Evolutionary conservation across 257 asterid genomes (phyloP).

Genomic region (Schizonepeta tenuifolia): DNA sequence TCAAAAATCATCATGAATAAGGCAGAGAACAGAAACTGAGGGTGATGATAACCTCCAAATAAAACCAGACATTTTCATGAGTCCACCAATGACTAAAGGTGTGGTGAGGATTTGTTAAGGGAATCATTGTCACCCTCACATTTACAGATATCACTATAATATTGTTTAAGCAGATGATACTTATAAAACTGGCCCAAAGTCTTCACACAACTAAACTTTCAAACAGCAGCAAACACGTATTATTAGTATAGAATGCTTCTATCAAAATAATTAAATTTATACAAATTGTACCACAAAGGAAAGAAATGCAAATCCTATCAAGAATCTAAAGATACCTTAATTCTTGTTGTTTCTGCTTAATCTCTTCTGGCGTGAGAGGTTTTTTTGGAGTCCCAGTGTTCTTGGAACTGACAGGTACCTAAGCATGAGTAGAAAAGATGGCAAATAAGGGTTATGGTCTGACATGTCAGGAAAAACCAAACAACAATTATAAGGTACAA

Average conservation of each 20-base stretch:
- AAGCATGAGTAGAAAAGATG: slow-evolving; percentile 27
- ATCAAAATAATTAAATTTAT: slow-evolving; percentile 5
- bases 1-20: neutral
- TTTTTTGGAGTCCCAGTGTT: slow-evolving; percentile 65
- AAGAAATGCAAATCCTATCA: slow-evolving; percentile 14
- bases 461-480: slow-evolving; percentile 18
- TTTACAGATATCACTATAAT: neutral
- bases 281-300: neutral
- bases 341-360: slow-evolving; percentile 71
- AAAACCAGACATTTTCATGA: neutral
- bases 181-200: neutral
- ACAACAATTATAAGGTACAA: neutral
- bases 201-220: neutral
- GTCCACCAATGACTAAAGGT: neutral
- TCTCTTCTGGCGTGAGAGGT: slow-evolving; percentile 85
- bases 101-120: slow-evolving; percentile 3
- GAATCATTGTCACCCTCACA: neutral
- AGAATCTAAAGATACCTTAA: slow-evolving; percentile 52
- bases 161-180: slow-evolving; percentile 25
- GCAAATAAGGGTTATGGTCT: slow-evolving; percentile 3
- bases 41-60: neutral
- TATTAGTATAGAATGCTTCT: slow-evolving; percentile 6
- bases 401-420: slow-evolving; percentile 71
- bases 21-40: neutral
- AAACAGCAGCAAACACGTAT: slow-evolving; percentile 14